Percentiles rank a stretch among this genome's conserved stretches.
Conservation (phyloP, 768 basidiomycete species). For the Collybiopsis luxurians region DNA sequence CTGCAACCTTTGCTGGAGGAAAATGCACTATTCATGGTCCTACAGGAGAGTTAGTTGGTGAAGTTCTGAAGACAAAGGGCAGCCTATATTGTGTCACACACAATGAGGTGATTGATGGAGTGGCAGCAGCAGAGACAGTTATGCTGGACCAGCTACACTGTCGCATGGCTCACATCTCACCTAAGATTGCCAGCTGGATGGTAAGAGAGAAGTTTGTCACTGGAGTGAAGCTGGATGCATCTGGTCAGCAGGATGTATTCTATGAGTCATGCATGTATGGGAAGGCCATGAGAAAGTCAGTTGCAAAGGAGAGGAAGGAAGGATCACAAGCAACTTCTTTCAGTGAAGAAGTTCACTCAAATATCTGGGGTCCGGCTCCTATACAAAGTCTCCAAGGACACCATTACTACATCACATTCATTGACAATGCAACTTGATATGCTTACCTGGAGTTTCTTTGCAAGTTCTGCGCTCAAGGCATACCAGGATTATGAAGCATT, state of each 20-base stretch:
- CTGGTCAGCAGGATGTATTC: slow-evolving; percentile 17
- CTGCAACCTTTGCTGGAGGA: slow-evolving; percentile 21
- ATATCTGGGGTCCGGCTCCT: slow-evolving; percentile 30
- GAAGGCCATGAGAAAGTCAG: slow-evolving; percentile 32
- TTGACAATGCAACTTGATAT: slow-evolving; percentile 17
- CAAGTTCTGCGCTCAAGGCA: slow-evolving; percentile 11
- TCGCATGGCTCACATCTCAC: slow-evolving; percentile 32
- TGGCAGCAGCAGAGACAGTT: slow-evolving; percentile 14
- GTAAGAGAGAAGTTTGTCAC: slow-evolving; percentile 25
- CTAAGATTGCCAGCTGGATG: slow-evolving; percentile 17
- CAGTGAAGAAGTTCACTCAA: slow-evolving; percentile 4
- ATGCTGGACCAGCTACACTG: slow-evolving; percentile 29
- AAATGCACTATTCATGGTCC: slow-evolving; percentile 11
- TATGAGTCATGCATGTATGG: slow-evolving; percentile 45
- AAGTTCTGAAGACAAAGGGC: slow-evolving; percentile 17
- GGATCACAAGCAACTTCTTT: not conserved
- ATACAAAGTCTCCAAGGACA: slow-evolving; percentile 6
- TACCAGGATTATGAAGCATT: slow-evolving; percentile 21
- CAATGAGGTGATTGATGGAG: slow-evolving; percentile 11
- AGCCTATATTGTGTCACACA: slow-evolving; percentile 24
- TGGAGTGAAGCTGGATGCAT: slow-evolving; percentile 22
- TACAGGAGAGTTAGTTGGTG: slow-evolving; percentile 15
- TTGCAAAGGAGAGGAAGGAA: slow-evolving; percentile 14
- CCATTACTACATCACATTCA: slow-evolving; percentile 21
- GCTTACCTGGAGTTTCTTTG: slow-evolving; percentile 15